phyloP scores from a whole-genome alignment of 1,284 basidiomycete species.

The Phlebopus sp. region DNA sequence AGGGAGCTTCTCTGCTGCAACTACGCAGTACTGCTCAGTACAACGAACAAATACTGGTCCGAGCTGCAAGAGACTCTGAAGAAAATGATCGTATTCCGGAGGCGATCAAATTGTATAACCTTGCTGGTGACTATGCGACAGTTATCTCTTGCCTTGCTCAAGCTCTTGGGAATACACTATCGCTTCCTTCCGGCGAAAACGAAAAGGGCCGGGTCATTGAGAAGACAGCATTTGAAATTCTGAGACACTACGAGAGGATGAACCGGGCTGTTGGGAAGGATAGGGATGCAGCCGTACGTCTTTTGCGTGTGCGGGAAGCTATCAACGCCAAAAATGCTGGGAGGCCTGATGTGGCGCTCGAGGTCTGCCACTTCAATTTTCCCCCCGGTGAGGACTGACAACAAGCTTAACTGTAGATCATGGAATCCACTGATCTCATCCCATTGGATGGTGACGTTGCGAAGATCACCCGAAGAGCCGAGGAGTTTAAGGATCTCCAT shows the following conservation, averaged over 20 bases:
- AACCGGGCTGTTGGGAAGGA: constrained; percentile 76
- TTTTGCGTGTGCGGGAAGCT: constrained; percentile 83
- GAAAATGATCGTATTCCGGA: constrained; percentile 82
- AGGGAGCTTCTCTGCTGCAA: constrained; percentile 74
- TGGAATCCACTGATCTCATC: constrained; percentile 88
- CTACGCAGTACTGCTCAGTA: constrained; percentile 72
- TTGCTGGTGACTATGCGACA: constrained; percentile 88
- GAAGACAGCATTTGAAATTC: constrained; percentile 77
- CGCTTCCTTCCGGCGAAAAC: constrained; percentile 61
- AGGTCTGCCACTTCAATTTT: constrained; percentile 49
- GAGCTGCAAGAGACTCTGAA: constrained; percentile 75
- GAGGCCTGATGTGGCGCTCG: constrained; percentile 75
- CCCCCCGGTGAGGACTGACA: not conserved
- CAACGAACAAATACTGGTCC: constrained; percentile 80
- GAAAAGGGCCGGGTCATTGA: constrained; percentile 73
- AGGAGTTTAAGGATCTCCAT: constrained; percentile 86
- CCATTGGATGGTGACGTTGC: constrained; percentile 86
- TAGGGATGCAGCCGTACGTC: constrained; percentile 70
- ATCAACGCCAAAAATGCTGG: constrained; percentile 75
- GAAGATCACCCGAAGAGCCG: constrained; percentile 83
- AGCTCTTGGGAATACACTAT: constrained; percentile 84
- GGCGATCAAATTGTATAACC: constrained; percentile 94
- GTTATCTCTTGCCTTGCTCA: constrained; percentile 88
- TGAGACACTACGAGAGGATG: constrained; percentile 84
- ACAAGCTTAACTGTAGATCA: constrained; percentile 52